These are phyloP conservation scores for Quercus robur DNA, from an alignment of 306 rosid genomes.

Conservation along the genomic window DNA sequence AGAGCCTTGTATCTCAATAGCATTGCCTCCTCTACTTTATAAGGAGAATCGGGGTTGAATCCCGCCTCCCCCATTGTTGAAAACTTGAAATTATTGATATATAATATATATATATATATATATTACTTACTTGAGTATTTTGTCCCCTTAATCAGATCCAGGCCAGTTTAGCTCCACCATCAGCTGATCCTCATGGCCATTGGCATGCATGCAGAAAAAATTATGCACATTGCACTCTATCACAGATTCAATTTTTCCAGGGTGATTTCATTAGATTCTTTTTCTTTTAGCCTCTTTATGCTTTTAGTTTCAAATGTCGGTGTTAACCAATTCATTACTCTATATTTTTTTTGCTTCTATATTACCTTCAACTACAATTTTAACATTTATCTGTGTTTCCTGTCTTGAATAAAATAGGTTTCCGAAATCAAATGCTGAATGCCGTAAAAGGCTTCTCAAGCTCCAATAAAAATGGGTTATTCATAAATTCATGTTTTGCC, in stretches of 20 bases:
- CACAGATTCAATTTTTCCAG: slow-evolving; percentile 80
- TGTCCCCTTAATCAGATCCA: slow-evolving; percentile 53
- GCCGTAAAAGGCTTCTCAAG: slow-evolving; percentile 49
- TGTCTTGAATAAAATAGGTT: slow-evolving; percentile 44
- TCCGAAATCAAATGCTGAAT: slow-evolving; percentile 70
- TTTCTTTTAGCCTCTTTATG: neutral
- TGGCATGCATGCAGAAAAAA: slow-evolving; percentile 69
- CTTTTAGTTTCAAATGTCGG: neutral
- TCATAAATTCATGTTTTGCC: slow-evolving; percentile 92
- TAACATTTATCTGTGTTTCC: too few species aligned
- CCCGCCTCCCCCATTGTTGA: neutral
- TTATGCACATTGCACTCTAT: slow-evolving; percentile 59
- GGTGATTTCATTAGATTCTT: slow-evolving; percentile 32
- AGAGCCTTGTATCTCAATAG: too few species aligned
- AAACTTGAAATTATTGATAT: slow-evolving; percentile 1
- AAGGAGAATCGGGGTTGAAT: too few species aligned
- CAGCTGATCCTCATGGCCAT: slow-evolving; percentile 80
- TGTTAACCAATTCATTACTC: slow-evolving; percentile 4
- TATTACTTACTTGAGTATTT: slow-evolving; percentile 8
- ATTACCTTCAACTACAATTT: neutral
- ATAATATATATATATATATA: too few species aligned
- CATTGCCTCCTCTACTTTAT: too few species aligned
- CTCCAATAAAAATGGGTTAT: slow-evolving; percentile 55
- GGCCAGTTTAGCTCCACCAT: slow-evolving; percentile 64
- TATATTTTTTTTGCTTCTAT: neutral